Conservation (phyloP, 2,329 filamentous ascomycete genomes). For the Botryotinia globosa region DNA sequence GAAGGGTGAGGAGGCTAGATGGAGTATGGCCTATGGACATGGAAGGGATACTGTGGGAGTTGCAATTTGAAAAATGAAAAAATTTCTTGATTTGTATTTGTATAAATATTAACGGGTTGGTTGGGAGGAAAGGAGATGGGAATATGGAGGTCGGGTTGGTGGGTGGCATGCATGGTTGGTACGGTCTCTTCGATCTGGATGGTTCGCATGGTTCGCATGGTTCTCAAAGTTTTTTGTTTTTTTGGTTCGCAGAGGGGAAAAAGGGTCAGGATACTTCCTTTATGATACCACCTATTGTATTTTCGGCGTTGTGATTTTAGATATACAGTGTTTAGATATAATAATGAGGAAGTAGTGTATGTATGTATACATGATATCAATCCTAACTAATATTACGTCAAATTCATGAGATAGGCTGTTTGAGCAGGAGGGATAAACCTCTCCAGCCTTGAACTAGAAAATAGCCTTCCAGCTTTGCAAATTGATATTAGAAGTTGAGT, state of each 20-base stretch:
- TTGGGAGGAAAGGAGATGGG: too few species aligned
- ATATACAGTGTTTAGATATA: background rate
- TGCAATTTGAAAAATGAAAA: slow-evolving; percentile 41
- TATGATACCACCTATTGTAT: slow-evolving; percentile 13
- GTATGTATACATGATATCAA: background rate
- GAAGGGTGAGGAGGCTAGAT: slow-evolving; percentile 40
- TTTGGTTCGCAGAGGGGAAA: background rate
- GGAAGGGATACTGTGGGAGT: slow-evolving; percentile 45
- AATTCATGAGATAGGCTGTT: background rate
- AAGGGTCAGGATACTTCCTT: slow-evolving; percentile 5
- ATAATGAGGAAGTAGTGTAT: background rate
- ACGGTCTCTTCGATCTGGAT: background rate
- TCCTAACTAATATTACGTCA: background rate
- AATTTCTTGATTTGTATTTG: background rate
- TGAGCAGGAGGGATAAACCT: accelerated
- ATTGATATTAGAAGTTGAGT: background rate
- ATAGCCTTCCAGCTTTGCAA: background rate
- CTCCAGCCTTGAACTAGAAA: background rate
- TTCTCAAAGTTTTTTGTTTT: background rate
- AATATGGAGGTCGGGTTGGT: background rate
- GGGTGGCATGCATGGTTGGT: background rate
- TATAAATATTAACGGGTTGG: background rate
- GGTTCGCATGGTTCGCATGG: background rate
- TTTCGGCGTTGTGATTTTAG: slow-evolving; percentile 7
- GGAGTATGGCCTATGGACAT: slow-evolving; percentile 30